phyloP scores from a whole-genome alignment of 768 basidiomycete genomes.

The Xerocomellus dryophilus region DNA sequence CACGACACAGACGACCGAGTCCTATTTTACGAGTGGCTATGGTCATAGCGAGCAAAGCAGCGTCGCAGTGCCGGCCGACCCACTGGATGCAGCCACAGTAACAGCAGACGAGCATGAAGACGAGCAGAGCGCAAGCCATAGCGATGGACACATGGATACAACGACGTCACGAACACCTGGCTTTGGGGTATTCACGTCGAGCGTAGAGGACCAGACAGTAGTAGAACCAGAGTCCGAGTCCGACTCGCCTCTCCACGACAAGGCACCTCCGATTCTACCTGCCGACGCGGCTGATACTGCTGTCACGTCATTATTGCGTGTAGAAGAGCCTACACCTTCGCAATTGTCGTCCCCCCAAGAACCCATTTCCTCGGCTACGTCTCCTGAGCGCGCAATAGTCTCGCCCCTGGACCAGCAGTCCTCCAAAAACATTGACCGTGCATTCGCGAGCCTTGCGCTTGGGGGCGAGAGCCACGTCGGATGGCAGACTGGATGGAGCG shows the following conservation, averaged over 20 bases:
- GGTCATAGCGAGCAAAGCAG: conserved; percentile 31
- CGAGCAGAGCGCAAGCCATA: conserved; percentile 16
- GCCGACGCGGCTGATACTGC: conserved; percentile 23
- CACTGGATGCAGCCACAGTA: conserved; percentile 39
- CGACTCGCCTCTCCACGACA: conserved; percentile 14
- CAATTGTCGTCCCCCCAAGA: conserved; percentile 10
- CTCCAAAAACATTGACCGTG: conserved; percentile 23
- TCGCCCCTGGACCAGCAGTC: conserved; percentile 31
- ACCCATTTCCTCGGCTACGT: conserved; percentile 13
- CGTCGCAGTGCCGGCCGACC: conserved; percentile 31
- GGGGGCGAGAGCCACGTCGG: conserved; percentile 46
- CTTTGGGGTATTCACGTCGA: conserved; percentile 41
- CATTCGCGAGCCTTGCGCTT: conserved; percentile 45
- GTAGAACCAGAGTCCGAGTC: conserved; percentile 12
- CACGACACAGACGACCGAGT: conserved; percentile 30
- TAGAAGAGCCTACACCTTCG: conserved; percentile 13
- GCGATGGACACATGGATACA: conserved; percentile 9
- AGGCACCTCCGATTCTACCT: conserved; percentile 37
- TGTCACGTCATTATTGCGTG: conserved; percentile 15
- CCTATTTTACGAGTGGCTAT: conserved; percentile 34
- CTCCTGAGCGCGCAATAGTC: conserved; percentile 27
- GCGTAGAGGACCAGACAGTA: conserved; percentile 22
- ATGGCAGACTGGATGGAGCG: conserved; percentile 53
- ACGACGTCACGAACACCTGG: conserved; percentile 39
- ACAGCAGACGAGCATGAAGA: conserved; percentile 34